Base-by-base conservation (phyloP, 495 filamentous ascomycete genomes). In the Evansstolkia leycettana region DNA sequence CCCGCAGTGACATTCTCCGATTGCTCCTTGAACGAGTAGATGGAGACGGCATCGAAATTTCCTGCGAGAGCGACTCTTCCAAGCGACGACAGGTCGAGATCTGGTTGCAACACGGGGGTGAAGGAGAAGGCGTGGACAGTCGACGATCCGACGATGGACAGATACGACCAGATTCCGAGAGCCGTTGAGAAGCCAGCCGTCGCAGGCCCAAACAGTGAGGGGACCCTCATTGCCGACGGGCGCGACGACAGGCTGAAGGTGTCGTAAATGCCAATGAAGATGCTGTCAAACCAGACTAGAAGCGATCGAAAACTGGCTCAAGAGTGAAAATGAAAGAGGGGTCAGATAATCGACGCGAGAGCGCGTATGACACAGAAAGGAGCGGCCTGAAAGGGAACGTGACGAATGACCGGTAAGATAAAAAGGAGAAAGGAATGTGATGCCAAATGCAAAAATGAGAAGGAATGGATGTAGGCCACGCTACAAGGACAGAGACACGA, bases 11-110 rank as follows among this genome's bases (percentile, higher is more conserved):
- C 58, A 23, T 69, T 58, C 57, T 92, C 74, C 24, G 70, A 76
- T 55, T 99, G 88, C 43, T 76, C 78, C 46, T 77, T 63, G 54
- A 80, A 96, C 50, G 82, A 65, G 64, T 88, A 96, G 12, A 96
- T 67, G 19, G 92, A 94, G 34, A 95, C 82, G 25, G 84, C 79
- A 50, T 80, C 72, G 53, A 96, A 99, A 58, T 96, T 79, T 40
- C 90, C 90, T 8, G 78, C 84, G 36, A 98, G 67, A 26, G 82
- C 86, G 35, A 96, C 77, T 41, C 78, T 76, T 36, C 92, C 90
- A 32, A 96, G 68, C 36, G 76, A 54, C n/a, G 66, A 68, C 28
- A 95, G 72, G 52, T 94, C 80, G 56, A 99, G 69, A 40, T 88
- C 77, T 32, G 87, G 75, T 26, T 79, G 60, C 2, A 86, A 76